Evolutionary conservation across 176 grass and related monocot species (phyloP).

Genomic region (Lolium multiflorum): DNA sequence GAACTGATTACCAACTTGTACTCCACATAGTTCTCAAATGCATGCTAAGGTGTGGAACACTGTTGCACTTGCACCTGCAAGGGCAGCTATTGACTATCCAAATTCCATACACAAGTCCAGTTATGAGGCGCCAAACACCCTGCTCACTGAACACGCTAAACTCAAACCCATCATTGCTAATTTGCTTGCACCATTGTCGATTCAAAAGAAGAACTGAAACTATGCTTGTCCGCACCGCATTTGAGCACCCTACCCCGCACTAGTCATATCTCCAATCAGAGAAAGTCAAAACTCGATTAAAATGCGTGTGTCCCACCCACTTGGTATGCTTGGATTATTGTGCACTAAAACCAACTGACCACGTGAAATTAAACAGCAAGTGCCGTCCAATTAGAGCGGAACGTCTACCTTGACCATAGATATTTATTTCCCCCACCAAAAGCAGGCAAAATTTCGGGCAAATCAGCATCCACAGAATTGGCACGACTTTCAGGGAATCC

Average conservation of each 20-base stretch:
- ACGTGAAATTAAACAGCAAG: background rate
- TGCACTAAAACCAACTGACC: background rate
- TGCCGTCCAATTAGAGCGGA: background rate
- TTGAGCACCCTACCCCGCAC: background rate
- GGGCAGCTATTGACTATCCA: background rate
- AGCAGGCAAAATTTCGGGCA: background rate
- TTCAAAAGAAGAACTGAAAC: slow-evolving; percentile 1
- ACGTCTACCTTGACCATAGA: background rate
- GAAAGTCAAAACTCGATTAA: background rate
- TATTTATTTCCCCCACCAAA: background rate
- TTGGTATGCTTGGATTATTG: background rate
- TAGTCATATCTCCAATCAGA: background rate
- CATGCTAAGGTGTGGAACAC: background rate
- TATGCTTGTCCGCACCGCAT: background rate
- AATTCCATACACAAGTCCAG: background rate
- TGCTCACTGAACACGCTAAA: too few species aligned
- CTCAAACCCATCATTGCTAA: background rate
- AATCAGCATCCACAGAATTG: slow-evolving; percentile 24
- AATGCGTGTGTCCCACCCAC: background rate
- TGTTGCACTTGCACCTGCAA: background rate
- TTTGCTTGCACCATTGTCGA: background rate
- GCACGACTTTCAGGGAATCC: background rate
- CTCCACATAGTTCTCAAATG: background rate
- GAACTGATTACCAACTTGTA: background rate
- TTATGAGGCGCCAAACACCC: background rate